Conservation (phyloP, 345 rosid genomes). For the Firmiana major region DNA sequence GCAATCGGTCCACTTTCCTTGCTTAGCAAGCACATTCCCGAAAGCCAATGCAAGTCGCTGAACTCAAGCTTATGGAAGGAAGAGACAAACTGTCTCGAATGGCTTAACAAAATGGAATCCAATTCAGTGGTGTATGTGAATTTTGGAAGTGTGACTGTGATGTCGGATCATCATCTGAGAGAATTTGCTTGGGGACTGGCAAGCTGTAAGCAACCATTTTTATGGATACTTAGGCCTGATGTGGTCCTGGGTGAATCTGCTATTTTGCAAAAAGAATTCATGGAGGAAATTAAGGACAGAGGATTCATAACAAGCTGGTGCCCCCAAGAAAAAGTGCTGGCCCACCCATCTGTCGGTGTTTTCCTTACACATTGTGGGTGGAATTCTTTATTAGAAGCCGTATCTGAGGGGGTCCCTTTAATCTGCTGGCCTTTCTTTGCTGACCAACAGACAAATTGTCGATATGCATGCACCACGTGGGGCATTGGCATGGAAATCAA, state of each 20-base stretch:
- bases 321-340: slow-evolving; percentile 18
- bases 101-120: slow-evolving; percentile 8
- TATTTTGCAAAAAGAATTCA: slow-evolving; percentile 8
- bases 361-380: slow-evolving; percentile 25
- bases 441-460: slow-evolving; percentile 26
- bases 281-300: slow-evolving; percentile 17
- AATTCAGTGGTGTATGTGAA: slow-evolving; percentile 26
- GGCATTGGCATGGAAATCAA: slow-evolving; percentile 24
- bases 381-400: slow-evolving; percentile 20
- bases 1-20: not conserved
- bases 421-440: slow-evolving; percentile 30
- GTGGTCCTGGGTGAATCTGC: not conserved
- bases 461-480: slow-evolving; percentile 26
- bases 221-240: slow-evolving; percentile 27
- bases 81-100: not conserved
- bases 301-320: slow-evolving; percentile 22
- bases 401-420: slow-evolving; percentile 4
- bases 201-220: slow-evolving; percentile 7
- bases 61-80: slow-evolving; percentile 7
- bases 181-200: slow-evolving; percentile 16
- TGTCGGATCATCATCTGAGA: slow-evolving; percentile 11
- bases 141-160: slow-evolving; percentile 15
- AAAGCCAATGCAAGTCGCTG: not conserved
- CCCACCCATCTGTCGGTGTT: slow-evolving; percentile 18
- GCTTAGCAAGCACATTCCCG: not conserved